Conservation (phyloP, 768 basidiomycete genomes). For the Serendipita sp. region DNA sequence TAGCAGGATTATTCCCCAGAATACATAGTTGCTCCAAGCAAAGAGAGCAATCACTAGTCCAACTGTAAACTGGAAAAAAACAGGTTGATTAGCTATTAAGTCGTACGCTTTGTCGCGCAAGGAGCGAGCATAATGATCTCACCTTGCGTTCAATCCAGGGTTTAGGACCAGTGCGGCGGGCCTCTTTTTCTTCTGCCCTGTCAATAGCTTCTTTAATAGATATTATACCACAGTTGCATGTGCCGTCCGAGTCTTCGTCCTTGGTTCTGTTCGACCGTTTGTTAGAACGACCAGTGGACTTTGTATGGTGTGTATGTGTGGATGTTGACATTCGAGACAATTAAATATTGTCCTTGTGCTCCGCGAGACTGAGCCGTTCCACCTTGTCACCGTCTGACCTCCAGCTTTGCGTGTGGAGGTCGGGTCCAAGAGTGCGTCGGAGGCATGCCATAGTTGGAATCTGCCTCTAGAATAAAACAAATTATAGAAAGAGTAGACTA, state of each 20-base stretch:
- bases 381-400: no score
- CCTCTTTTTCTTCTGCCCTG: background rate
- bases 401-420: no score
- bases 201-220: background rate
- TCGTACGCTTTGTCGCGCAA: background rate
- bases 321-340: background rate
- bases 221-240: background rate
- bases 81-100: background rate
- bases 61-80: background rate
- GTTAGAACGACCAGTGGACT: background rate
- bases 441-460: no score
- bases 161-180: background rate
- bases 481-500: no score
- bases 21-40: conserved; percentile 2
- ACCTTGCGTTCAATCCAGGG: conserved; percentile 4
- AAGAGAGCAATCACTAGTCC: background rate
- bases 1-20: background rate
- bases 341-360: no score
- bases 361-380: no score
- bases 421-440: no score
- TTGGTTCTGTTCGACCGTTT: background rate
- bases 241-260: background rate
- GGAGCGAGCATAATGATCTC: background rate
- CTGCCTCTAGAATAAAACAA: no score
- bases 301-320: background rate